Evolutionary conservation across 805 yeast genomes (phyloP), one percentile per base, ranked within the genome.

Genomic region (Starmerella sp.): DNA sequence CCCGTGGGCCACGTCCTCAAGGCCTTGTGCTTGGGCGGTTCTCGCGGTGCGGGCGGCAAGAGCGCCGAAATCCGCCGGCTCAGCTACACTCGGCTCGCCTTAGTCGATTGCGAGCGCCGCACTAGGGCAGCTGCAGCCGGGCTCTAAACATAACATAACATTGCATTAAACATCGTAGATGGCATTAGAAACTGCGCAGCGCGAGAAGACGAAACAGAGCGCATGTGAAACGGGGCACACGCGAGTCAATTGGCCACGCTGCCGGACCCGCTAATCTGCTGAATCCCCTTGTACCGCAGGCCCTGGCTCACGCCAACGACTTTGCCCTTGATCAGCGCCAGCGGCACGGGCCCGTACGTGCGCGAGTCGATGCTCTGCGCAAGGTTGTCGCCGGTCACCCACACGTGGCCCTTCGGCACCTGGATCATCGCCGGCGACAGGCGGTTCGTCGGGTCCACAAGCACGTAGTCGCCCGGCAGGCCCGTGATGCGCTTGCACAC

Each of bases 321-420:
- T 65, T 87, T 90, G 1, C 97, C 99, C 62, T 82, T 82, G 3
- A 93, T 82, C 41, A 93, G 71, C 0, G 83, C 97, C 81, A 88
- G 74, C 1, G 98, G 97, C 37, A 93, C 71, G n/a, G 83, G 87
- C 39, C 90, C 86, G 66, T 93, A 93, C 0, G 87, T 80, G 61
- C 98, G 74, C 5, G 96, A 87, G 64, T 93, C 99, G 48, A 90
- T 72, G 22, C 96, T 86, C 61, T 83, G 88, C 31, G 87, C 77
- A 55, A 91, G 69, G 65, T 93, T 93, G 65, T 93, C 99, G 1
- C 99, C 99, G 0, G 97, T 88, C 3, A 90, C 83, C 97, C 97
- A 93, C 48, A 87, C 86, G 69, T 93, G 98, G 2, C 98, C 98
- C 61, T 82, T 80, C 1, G 98, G 98, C 0, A 93, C 90, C 54